Conservation (phyloP, 495 filamentous ascomycete genomes). For the Aspergillus nidulans region DNA sequence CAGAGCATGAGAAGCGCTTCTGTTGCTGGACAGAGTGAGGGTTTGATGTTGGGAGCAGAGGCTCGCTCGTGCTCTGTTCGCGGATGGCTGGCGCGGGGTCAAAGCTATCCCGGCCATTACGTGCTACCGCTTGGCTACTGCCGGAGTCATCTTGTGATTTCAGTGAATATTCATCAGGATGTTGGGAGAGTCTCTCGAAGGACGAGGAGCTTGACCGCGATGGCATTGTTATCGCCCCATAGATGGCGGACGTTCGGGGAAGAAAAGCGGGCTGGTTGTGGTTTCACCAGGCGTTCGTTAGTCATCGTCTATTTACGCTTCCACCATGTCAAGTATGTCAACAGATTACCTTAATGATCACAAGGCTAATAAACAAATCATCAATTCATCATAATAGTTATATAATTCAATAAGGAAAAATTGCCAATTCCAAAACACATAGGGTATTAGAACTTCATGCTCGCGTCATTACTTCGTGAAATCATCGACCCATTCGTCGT, state of each 20-base stretch:
- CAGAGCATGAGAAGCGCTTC: conserved; percentile 25
- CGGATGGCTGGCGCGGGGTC: conserved; percentile 16
- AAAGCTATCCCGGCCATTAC: conserved; percentile 12
- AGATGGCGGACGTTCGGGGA: not conserved
- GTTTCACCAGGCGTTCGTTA: conserved; percentile 7
- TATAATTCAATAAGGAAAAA: not conserved
- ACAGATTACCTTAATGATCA: not conserved
- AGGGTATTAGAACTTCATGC: not conserved
- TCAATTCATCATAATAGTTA: no score
- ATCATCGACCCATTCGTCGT: not conserved
- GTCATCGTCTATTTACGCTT: conserved; percentile 10
- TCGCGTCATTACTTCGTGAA: not conserved
- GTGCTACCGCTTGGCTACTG: conserved; percentile 12
- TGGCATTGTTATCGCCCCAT: conserved; percentile 14
- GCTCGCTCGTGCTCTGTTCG: conserved; percentile 17
- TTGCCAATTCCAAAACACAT: not conserved
- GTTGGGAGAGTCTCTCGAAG: conserved; percentile 14
- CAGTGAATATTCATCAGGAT: conserved; percentile 14
- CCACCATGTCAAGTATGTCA: not conserved
- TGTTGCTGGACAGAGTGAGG: not conserved
- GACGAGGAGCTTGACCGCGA: conserved; percentile 18
- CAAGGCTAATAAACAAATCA: not conserved
- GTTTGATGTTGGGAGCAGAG: conserved; percentile 21
- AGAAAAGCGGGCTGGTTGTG: not conserved
- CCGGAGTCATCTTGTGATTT: conserved; percentile 13